Evolutionary conservation across 345 rosid species (phyloP).

Genomic region (Moricandia arvensis): DNA sequence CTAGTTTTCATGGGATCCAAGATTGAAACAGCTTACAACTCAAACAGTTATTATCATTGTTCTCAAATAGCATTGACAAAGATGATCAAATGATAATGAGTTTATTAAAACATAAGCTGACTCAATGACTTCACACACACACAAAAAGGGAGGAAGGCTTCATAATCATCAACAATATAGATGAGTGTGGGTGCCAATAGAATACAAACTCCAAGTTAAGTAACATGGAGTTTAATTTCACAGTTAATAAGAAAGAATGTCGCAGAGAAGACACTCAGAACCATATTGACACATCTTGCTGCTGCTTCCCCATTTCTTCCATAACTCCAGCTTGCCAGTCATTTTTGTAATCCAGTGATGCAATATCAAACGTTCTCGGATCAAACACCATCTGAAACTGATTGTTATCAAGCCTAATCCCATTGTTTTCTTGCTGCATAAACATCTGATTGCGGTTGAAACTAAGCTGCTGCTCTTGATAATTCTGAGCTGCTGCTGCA

Average conservation of each 20-base stretch:
- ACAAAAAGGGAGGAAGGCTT: constrained; percentile 15
- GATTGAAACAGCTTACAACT: not conserved
- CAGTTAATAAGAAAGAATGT: constrained; percentile 17
- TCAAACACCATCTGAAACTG: constrained; percentile 46
- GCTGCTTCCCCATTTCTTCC: constrained; percentile 46
- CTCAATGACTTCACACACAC: constrained; percentile 5
- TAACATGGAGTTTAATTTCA: constrained; percentile 9
- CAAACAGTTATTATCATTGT: not conserved
- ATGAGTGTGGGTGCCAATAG: constrained; percentile 27
- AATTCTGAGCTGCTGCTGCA: constrained; percentile 48
- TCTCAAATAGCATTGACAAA: not conserved
- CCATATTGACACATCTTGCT: constrained; percentile 72
- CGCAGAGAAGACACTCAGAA: constrained; percentile 34
- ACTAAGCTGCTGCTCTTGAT: constrained; percentile 42
- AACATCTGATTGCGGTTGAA: constrained; percentile 55
- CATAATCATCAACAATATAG: constrained; percentile 30
- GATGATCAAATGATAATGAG: no score
- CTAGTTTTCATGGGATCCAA: constrained; percentile 3
- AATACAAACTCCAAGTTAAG: constrained; percentile 23
- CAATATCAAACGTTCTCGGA: constrained; percentile 45
- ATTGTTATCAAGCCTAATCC: constrained; percentile 31
- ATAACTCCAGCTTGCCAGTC: constrained; percentile 55
- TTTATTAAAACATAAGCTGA: constrained; percentile 12
- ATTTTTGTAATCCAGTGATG: constrained; percentile 61
- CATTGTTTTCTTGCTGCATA: constrained; percentile 44